A percentile compares a stretch with the other conserved stretches of the same genome.
These are phyloP conservation scores for Capillidium heterosporum DNA, from an alignment of 371 early-diverging fungal species.

Conservation along the genomic window DNA sequence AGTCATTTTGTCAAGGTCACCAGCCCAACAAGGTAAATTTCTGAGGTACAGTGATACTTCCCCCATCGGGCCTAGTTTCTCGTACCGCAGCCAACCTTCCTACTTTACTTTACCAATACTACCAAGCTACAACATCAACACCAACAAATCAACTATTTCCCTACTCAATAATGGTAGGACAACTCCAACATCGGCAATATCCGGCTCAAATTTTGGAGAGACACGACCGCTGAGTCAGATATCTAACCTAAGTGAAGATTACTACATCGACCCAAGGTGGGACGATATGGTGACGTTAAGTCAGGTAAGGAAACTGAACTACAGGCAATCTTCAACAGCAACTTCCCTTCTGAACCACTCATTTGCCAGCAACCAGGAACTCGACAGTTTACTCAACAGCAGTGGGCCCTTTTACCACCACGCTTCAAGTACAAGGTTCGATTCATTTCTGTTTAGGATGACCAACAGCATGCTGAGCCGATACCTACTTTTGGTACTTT, in stretches of 20 bases:
- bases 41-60: too few species aligned
- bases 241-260: not conserved
- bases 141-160: too few species aligned
- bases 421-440: not conserved
- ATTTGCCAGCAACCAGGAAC: not conserved
- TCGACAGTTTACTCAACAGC: not conserved
- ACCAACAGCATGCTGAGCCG: not conserved
- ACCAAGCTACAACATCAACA: too few species aligned
- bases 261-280: conserved; percentile 5
- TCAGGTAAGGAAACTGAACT: not conserved
- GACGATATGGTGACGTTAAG: conserved; percentile 6
- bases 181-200: too few species aligned
- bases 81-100: too few species aligned
- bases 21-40: too few species aligned
- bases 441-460: not conserved
- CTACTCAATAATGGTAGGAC: too few species aligned
- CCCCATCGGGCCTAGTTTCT: too few species aligned
- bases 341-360: not conserved
- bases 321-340: not conserved
- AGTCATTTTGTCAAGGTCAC: too few species aligned
- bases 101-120: too few species aligned
- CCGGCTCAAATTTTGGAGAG: too few species aligned
- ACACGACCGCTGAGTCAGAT: not conserved
- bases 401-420: not conserved
- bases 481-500: not conserved